These are phyloP conservation scores for Plantago rigida DNA, from an alignment of 305 asterid species.

Conservation along the genomic window DNA sequence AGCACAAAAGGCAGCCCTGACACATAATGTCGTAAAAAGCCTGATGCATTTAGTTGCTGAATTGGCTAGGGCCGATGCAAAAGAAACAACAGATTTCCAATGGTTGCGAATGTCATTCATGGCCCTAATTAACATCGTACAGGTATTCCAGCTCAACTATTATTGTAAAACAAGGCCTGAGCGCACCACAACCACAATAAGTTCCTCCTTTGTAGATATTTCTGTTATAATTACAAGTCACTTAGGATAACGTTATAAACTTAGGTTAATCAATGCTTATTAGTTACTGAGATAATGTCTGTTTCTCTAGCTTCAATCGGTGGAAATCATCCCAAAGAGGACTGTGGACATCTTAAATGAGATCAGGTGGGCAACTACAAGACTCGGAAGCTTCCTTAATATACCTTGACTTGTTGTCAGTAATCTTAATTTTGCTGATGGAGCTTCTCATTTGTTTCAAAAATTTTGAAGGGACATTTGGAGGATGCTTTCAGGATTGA, in stretches of 20 bases:
- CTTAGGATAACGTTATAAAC: slow-evolving; percentile 7
- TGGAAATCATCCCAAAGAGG: slow-evolving; percentile 70
- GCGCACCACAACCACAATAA: slow-evolving; percentile 11
- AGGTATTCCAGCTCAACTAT: slow-evolving; percentile 40
- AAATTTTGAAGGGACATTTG: slow-evolving; percentile 55
- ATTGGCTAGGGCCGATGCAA: slow-evolving; percentile 50
- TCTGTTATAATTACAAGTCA: neutral
- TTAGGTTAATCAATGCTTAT: slow-evolving; percentile 2
- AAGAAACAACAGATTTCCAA: slow-evolving; percentile 53
- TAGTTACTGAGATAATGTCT: slow-evolving; percentile 19
- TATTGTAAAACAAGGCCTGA: neutral
- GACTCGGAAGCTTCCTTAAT: too few relatives aligned
- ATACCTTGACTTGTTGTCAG: neutral
- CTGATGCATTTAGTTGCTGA: slow-evolving; percentile 61
- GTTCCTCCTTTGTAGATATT: slow-evolving; percentile 17
- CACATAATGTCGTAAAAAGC: slow-evolving; percentile 51
- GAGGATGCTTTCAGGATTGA: slow-evolving; percentile 50
- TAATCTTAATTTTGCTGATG: slow-evolving; percentile 15
- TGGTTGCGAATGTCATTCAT: slow-evolving; percentile 70
- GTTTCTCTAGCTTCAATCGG: slow-evolving; percentile 52
- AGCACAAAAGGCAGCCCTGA: slow-evolving; percentile 61
- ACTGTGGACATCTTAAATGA: slow-evolving; percentile 45
- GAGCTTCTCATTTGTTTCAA: slow-evolving; percentile 13
- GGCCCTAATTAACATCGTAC: slow-evolving; percentile 70
- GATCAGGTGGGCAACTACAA: slow-evolving; percentile 40